These are phyloP conservation scores for Collybiopsis confluens DNA, from an alignment of 768 basidiomycete species.

Conservation along the genomic window DNA sequence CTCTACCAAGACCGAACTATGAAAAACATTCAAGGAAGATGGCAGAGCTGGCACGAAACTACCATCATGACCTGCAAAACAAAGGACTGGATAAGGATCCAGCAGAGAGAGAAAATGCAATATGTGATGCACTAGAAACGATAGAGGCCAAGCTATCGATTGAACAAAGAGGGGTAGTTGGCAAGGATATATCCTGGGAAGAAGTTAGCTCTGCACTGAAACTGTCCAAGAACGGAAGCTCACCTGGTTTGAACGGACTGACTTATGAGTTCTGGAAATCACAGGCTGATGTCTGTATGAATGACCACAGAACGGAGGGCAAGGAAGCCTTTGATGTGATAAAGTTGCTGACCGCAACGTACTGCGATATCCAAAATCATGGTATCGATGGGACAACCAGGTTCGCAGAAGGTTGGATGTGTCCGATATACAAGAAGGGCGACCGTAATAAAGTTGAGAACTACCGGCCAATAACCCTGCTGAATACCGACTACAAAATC, in stretches of 20 bases:
- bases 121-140: too few relatives aligned
- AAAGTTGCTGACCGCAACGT: neutral
- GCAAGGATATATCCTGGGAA: too few relatives aligned
- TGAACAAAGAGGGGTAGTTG: too few relatives aligned
- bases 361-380: constrained; percentile 14
- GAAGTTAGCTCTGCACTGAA: neutral
- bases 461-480: constrained; percentile 15
- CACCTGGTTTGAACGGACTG: constrained; percentile 9
- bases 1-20: neutral
- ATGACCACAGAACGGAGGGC: neutral
- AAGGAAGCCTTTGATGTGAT: too few relatives aligned
- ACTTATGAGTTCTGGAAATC: constrained; percentile 18
- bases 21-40: too few relatives aligned
- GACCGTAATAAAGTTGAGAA: constrained; percentile 8
- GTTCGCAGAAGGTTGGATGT: constrained; percentile 14
- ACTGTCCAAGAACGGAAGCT: neutral
- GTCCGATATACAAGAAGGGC: constrained; percentile 13
- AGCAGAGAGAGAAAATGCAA: too few relatives aligned
- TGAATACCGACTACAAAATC: constrained; percentile 17
- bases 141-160: too few relatives aligned
- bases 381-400: neutral
- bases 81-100: too few relatives aligned
- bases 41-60: too few relatives aligned
- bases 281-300: too few relatives aligned
- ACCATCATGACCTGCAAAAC: too few relatives aligned